phyloP scores from a whole-genome alignment of 2,329 filamentous ascomycete genomes.

The Mycogone perniciosa region DNA sequence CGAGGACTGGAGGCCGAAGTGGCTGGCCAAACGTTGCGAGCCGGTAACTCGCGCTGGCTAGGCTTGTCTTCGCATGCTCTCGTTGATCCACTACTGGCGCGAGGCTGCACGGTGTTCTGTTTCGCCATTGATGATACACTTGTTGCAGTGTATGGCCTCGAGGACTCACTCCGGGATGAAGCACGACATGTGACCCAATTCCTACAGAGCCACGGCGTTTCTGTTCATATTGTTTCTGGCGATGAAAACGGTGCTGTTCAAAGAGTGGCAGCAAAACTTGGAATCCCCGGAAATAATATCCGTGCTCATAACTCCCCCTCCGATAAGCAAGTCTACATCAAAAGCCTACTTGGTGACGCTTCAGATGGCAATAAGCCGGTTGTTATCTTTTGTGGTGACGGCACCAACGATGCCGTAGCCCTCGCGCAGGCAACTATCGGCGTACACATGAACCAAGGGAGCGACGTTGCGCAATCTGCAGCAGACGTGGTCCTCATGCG shows the following conservation, averaged over 20 bases:
- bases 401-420: constrained; percentile 71
- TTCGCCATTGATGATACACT: constrained; percentile 34
- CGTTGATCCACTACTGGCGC: constrained; percentile 29
- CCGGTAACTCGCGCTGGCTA: constrained; percentile 48
- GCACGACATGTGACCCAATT: constrained; percentile 28
- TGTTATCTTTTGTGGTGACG: constrained; percentile 69
- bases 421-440: constrained; percentile 66
- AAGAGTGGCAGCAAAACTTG: constrained; percentile 32
- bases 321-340: constrained; percentile 42
- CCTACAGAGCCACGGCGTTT: constrained; percentile 33
- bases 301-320: constrained; percentile 38
- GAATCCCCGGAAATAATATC: constrained; percentile 32
- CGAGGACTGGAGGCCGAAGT: constrained; percentile 38
- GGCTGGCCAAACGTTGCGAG: constrained; percentile 29
- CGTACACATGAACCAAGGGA: constrained; percentile 56
- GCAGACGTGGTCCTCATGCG: constrained; percentile 65
- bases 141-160: constrained; percentile 38
- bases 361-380: constrained; percentile 23
- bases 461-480: constrained; percentile 59
- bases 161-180: constrained; percentile 41
- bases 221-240: constrained; percentile 45
- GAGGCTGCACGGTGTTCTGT: constrained; percentile 41
- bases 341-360: constrained; percentile 25
- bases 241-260: constrained; percentile 47
- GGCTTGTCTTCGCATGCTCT: constrained; percentile 22